phyloP scores from a whole-genome alignment of 2,329 filamentous ascomycete genomes.

The Fusarium equiseti region DNA sequence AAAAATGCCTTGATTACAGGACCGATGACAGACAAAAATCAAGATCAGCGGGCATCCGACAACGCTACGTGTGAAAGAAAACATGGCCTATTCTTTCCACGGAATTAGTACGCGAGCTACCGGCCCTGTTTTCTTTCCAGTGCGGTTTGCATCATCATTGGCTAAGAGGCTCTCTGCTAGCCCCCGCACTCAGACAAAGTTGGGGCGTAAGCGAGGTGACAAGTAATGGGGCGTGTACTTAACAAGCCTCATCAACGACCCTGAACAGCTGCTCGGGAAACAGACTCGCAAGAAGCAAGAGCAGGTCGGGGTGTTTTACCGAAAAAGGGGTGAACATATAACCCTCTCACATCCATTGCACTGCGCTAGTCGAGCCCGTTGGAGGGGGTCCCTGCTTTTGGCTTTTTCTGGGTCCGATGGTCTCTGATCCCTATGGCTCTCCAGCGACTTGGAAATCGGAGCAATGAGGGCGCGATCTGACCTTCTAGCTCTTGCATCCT shows the following conservation, averaged over 20 bases:
- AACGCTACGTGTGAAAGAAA: slow-evolving; percentile 21
- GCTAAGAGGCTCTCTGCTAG: not conserved
- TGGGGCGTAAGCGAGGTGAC: slow-evolving; percentile 20
- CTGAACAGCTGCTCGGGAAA: not conserved
- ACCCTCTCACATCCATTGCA: not conserved
- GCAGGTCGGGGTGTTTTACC: not conserved
- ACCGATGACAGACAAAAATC: slow-evolving; percentile 54
- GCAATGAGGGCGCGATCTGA: slow-evolving; percentile 52
- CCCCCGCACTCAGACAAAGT: slow-evolving; percentile 26
- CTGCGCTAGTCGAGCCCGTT: slow-evolving; percentile 33
- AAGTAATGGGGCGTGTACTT: not conserved
- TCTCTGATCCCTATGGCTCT: slow-evolving; percentile 47
- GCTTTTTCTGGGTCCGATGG: slow-evolving; percentile 43
- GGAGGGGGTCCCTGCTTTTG: slow-evolving; percentile 46
- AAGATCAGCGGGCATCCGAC: slow-evolving; percentile 46
- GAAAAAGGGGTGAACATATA: slow-evolving; percentile 4
- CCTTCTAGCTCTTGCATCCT: slow-evolving; percentile 38
- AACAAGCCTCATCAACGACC: not conserved
- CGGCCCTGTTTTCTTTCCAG: slow-evolving; percentile 13
- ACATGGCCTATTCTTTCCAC: not conserved
- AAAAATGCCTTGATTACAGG: slow-evolving; percentile 15
- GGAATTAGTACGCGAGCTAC: not conserved
- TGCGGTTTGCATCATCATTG: not conserved
- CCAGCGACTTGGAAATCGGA: slow-evolving; percentile 50
- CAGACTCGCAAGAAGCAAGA: not conserved